Conservation (phyloP, 352 stramenopile genomes). For the Globisporangium mamillatum region DNA sequence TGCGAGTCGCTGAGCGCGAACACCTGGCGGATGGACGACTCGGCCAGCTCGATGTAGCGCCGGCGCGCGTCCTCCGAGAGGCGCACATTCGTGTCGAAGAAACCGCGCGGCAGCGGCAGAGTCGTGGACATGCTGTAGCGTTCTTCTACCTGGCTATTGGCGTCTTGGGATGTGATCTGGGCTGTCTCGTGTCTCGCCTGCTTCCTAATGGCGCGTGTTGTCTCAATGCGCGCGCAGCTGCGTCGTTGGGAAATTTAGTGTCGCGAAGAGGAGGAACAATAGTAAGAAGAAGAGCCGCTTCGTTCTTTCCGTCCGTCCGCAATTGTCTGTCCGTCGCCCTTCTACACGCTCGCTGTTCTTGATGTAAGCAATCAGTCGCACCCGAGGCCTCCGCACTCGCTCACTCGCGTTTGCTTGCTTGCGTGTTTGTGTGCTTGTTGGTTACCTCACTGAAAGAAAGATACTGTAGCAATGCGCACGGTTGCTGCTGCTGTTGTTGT, state of each 20-base stretch:
- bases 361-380: not conserved
- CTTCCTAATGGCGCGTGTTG: not conserved
- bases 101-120: slow-evolving; percentile 67
- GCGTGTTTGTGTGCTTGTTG: not conserved
- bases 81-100: slow-evolving; percentile 66
- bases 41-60: slow-evolving; percentile 78
- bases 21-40: slow-evolving; percentile 80
- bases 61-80: slow-evolving; percentile 69
- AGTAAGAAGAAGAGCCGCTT: slow-evolving; percentile 5
- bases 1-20: slow-evolving; percentile 79
- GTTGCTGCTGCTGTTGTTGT: no score
- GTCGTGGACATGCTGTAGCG: slow-evolving; percentile 42
- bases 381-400: not conserved
- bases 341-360: not conserved
- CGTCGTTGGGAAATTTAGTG: not conserved
- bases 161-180: not conserved
- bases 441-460: not conserved
- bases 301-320: not conserved
- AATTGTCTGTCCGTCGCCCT: not conserved
- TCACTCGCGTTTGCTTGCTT: not conserved
- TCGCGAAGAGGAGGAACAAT: not conserved
- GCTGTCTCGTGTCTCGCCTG: not conserved
- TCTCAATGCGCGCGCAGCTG: not conserved
- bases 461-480: not conserved
- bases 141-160: not conserved